Evolutionary conservation across 163 green algal genomes (phyloP).

Genomic region (Volvox carteri): DNA sequence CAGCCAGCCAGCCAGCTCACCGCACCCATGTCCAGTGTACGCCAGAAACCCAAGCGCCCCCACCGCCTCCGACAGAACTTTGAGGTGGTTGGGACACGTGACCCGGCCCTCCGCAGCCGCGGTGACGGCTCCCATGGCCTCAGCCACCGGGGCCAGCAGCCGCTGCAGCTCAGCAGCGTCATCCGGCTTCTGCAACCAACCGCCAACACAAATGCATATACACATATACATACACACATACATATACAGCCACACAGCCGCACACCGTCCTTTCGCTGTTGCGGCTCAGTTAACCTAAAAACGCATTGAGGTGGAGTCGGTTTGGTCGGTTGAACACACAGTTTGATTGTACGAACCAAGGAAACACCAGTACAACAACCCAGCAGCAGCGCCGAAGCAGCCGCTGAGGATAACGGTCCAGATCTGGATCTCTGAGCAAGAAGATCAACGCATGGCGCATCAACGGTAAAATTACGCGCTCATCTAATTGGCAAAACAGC

Average conservation of each 20-base stretch:
- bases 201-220: background rate
- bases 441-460: background rate
- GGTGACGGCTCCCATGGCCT: conserved; percentile 76
- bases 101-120: conserved; percentile 76
- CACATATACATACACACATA: background rate
- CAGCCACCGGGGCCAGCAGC: conserved; percentile 82
- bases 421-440: background rate
- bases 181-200: background rate
- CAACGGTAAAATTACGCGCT: background rate
- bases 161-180: conserved; percentile 71
- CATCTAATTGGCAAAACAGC: no score
- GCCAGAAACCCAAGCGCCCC: conserved; percentile 87
- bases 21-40: conserved; percentile 85
- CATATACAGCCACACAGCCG: no score
- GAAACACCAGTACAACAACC: no score
- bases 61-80: conserved; percentile 80
- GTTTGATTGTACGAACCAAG: background rate
- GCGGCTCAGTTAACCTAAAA: no score
- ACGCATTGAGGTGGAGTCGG: background rate
- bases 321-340: background rate
- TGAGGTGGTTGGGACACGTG: conserved; percentile 76
- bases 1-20: no score
- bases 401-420: background rate
- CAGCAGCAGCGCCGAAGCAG: background rate
- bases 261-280: no score